Evolutionary conservation across 306 rosid genomes (phyloP).

Genomic region (Vigna radiata): DNA sequence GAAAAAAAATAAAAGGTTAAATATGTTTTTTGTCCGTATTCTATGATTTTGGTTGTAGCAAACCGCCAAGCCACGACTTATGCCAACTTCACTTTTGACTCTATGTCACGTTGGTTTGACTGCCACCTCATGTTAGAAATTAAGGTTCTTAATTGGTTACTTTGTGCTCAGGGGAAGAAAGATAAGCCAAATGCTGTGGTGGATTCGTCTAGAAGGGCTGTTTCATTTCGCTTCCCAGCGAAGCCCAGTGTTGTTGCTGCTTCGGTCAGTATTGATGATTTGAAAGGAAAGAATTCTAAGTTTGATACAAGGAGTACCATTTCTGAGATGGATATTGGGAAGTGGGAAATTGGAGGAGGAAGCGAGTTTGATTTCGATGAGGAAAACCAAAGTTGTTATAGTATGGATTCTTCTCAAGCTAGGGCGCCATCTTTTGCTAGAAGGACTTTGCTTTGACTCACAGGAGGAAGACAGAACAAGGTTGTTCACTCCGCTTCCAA

Average conservation of each 20-base stretch:
- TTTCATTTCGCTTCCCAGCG: constrained; percentile 72
- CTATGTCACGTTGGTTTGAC: too few relatives aligned
- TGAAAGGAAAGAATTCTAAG: constrained; percentile 53
- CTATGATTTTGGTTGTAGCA: too few relatives aligned
- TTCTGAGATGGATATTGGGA: constrained; percentile 61
- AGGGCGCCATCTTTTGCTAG: constrained; percentile 89
- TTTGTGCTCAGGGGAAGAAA: constrained; percentile 74
- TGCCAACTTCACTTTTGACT: too few relatives aligned
- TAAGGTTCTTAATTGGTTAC: too few relatives aligned
- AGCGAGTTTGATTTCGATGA: constrained; percentile 66
- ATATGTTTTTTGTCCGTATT: too few relatives aligned
- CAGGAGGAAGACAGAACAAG: constrained; percentile 91
- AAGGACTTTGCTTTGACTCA: constrained; percentile 87
- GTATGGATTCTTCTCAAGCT: constrained; percentile 80
- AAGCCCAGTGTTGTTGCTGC: constrained; percentile 33
- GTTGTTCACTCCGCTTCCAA: constrained; percentile 77
- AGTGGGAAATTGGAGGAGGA: constrained; percentile 72
- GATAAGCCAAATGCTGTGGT: constrained; percentile 47
- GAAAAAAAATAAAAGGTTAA: too few relatives aligned
- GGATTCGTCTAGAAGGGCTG: constrained; percentile 68
- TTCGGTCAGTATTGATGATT: constrained; percentile 42
- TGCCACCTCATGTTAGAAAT: too few relatives aligned
- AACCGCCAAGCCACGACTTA: too few relatives aligned
- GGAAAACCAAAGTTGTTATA: constrained; percentile 70
- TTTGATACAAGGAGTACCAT: constrained; percentile 57